Evolutionary conservation across 192 early-diverging fungal genomes (phyloP).

Genomic region (Coemansia sp.): DNA sequence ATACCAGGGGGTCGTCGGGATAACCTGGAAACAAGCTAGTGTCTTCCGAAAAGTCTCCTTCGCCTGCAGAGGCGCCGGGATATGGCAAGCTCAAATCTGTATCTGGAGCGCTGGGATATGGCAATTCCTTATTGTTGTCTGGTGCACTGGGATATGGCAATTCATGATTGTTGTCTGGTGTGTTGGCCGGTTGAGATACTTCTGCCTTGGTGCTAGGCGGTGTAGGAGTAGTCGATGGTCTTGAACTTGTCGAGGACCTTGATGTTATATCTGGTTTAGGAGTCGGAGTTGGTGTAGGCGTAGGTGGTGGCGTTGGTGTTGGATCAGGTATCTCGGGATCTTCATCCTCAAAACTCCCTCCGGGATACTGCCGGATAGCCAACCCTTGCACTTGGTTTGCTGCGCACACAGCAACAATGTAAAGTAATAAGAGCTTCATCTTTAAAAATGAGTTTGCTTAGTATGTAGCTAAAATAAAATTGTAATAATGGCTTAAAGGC

Average conservation of each 20-base stretch:
- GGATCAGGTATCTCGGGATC: too few relatives aligned
- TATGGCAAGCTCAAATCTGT: too few relatives aligned
- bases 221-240: background rate
- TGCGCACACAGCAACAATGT: background rate
- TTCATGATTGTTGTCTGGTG: background rate
- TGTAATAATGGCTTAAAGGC: background rate
- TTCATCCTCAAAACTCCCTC: background rate
- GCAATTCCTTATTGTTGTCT: background rate
- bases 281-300: background rate
- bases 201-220: background rate
- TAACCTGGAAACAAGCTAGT: too few relatives aligned
- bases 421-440: background rate
- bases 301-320: background rate
- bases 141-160: background rate
- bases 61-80: too few relatives aligned
- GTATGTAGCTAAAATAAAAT: background rate
- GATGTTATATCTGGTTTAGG: background rate
- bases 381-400: background rate
- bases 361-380: background rate
- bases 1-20: too few relatives aligned
- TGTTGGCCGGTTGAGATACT: background rate
- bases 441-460: background rate
- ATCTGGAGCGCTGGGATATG: background rate
- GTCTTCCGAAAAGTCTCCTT: too few relatives aligned
- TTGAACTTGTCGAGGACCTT: background rate